Evolutionary conservation across 2,329 filamentous ascomycete species (phyloP), one percentile per base, ranked within the genome.

Genomic region (Chaetomiaceae sp.): DNA sequence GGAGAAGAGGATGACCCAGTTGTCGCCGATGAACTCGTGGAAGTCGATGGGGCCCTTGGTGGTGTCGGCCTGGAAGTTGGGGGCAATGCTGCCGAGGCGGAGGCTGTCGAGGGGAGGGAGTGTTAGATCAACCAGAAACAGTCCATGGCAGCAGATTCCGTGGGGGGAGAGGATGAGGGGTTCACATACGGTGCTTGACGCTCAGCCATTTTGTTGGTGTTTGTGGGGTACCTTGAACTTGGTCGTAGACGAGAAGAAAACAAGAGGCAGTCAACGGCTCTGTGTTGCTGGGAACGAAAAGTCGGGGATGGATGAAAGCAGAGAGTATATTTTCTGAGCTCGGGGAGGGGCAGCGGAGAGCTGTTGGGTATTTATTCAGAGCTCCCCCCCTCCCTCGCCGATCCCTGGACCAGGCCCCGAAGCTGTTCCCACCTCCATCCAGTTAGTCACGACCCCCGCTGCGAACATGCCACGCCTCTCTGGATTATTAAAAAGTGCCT

Each of bases 31-130:
- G 73, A 86, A 91, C 69, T 89, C 78, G 71, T 91, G 86, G 76
- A 92, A 90, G 72, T 89, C 82, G 64, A 92, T 88, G 58, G 83
- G 79, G 63, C 87, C 86, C 61, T 80, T 74, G 53, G 87, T 92
- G 56, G 87, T 91, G 59, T 91, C 83, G 64, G 87, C 87, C 72
- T 86, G 72, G 78, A 93, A 93, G 77, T 91, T 90, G 64, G 87
- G 87, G 60, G 88, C 87, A 50, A 73, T 70, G 59, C 74, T 74
- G 69, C 83, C 83, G 64, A 87, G 75, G 61, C 83, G 83, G 63
- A 86, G 79, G 58, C 78, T 81, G 59, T 5, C 10, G 16, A 43
- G n/a, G n/a, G 13, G 17, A 13, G 13, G 21, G 14, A 25, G 44
- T 34, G 53, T 54, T 35, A 54, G 53, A n/a, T n/a, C n/a, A n/a